Evolutionary conservation across 306 rosid genomes (phyloP).

Genomic region (Medicago truncatula): DNA sequence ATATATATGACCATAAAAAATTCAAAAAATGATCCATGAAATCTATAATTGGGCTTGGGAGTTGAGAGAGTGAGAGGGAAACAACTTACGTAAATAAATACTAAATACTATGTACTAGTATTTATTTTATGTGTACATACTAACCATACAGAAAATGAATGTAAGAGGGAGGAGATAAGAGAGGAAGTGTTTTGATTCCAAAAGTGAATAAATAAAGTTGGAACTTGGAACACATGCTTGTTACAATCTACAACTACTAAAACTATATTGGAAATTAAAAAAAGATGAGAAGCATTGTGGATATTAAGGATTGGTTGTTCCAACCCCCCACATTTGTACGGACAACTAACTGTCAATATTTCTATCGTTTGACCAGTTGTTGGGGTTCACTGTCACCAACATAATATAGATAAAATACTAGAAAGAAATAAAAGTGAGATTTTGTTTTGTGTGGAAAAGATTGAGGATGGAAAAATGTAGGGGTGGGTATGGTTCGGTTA

Average conservation of each 20-base stretch:
- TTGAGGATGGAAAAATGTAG: no score
- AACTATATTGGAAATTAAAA: neutral
- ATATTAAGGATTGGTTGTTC: neutral
- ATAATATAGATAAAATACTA: neutral
- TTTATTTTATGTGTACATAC: neutral
- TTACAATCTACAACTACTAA: neutral
- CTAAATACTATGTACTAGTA: neutral
- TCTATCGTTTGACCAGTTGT: constrained; percentile 1
- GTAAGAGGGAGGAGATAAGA: neutral
- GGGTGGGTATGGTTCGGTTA: no score
- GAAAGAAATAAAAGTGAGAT: no score
- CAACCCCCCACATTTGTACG: constrained; percentile 19
- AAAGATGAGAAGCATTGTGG: neutral
- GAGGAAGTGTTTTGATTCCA: constrained; percentile 16
- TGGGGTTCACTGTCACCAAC: neutral
- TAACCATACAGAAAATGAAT: neutral
- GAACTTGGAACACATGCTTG: neutral
- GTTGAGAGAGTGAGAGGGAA: no score
- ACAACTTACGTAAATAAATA: neutral
- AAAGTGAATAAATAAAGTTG: neutral
- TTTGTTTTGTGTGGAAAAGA: no score
- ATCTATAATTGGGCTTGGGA: no score
- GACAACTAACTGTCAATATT: constrained; percentile 11
- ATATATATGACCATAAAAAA: neutral
- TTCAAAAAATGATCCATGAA: no score